A percentile compares a stretch with the other conserved stretches of the same genome.
These are phyloP conservation scores for Geotrichum aggregatum DNA, from an alignment of 1,139 yeast genomes.

Conservation along the genomic window DNA sequence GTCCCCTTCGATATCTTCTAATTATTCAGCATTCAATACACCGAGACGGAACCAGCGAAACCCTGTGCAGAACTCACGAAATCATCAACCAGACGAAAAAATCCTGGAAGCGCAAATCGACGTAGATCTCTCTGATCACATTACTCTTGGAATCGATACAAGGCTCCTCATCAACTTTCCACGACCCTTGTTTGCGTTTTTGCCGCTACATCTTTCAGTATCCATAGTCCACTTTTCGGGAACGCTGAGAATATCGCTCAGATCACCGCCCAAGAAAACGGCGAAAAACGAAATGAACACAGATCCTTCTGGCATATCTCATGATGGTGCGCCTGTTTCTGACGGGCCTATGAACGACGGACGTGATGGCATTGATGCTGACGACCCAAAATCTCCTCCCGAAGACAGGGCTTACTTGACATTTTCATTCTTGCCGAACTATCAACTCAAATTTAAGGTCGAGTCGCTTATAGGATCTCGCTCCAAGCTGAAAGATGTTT, in stretches of 20 bases:
- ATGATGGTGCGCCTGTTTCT: constrained; percentile 16
- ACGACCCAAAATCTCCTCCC: constrained; percentile 11
- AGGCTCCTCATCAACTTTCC: constrained; percentile 79
- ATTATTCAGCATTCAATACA: constrained; percentile 1
- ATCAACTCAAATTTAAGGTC: constrained; percentile 77
- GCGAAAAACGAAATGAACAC: constrained; percentile 36
- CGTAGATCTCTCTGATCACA: constrained; percentile 83
- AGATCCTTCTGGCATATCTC: constrained; percentile 10
- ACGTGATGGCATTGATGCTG: constrained; percentile 13
- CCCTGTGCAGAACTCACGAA: not conserved
- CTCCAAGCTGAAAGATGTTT: constrained; percentile 87
- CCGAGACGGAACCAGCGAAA: constrained; percentile 3
- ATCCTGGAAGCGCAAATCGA: constrained; percentile 81
- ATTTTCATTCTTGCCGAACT: constrained; percentile 89
- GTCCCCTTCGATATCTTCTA: constrained; percentile 27
- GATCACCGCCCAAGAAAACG: constrained; percentile 35
- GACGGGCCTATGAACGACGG: constrained; percentile 21
- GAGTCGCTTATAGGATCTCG: constrained; percentile 80
- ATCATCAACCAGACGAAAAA: constrained; percentile 29
- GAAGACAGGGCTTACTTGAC: constrained; percentile 58
- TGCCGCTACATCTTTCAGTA: constrained; percentile 79
- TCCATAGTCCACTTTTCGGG: constrained; percentile 93
- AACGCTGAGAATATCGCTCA: constrained; percentile 72
- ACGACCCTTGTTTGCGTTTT: constrained; percentile 67
- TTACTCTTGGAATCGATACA: constrained; percentile 87